Conservation (phyloP, 768 basidiomycete genomes). For the Saitozyma sp. region DNA sequence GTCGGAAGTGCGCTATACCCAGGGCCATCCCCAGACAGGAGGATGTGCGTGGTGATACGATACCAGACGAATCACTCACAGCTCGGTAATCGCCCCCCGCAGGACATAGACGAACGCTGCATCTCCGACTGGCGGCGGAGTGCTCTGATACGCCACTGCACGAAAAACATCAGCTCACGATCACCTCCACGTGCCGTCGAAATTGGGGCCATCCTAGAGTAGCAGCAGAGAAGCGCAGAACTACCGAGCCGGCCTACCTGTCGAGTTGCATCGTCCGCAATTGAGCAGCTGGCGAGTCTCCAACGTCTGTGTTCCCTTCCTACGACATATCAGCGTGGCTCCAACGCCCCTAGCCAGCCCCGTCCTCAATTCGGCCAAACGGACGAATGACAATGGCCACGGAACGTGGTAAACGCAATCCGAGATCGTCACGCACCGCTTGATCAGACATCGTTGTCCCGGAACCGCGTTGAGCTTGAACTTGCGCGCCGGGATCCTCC, state of each 20-base stretch:
- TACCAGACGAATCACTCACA: conserved; percentile 32
- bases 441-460: conserved; percentile 70
- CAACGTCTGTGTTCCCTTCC: conserved; percentile 32
- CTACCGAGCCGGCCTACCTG: conserved; percentile 45
- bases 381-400: not conserved
- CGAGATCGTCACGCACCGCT: conserved; percentile 62
- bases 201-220: not conserved
- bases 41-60: not conserved
- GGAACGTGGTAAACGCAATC: not conserved
- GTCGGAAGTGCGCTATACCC: too few species aligned
- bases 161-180: conserved; percentile 48
- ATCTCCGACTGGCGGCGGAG: conserved; percentile 72
- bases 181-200: not conserved
- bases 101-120: conserved; percentile 78
- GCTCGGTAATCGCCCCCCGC: conserved; percentile 77
- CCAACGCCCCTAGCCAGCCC: not conserved
- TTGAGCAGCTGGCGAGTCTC: conserved; percentile 48
- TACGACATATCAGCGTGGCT: conserved; percentile 2
- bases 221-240: not conserved
- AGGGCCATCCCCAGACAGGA: too few species aligned
- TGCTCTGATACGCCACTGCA: conserved; percentile 71
- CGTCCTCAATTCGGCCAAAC: not conserved
- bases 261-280: conserved; percentile 46
- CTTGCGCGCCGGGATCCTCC: conserved; percentile 61
- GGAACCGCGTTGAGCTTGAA: conserved; percentile 83